Evolutionary conservation across 345 rosid species (phyloP).

Genomic region (Camelina laxa): DNA sequence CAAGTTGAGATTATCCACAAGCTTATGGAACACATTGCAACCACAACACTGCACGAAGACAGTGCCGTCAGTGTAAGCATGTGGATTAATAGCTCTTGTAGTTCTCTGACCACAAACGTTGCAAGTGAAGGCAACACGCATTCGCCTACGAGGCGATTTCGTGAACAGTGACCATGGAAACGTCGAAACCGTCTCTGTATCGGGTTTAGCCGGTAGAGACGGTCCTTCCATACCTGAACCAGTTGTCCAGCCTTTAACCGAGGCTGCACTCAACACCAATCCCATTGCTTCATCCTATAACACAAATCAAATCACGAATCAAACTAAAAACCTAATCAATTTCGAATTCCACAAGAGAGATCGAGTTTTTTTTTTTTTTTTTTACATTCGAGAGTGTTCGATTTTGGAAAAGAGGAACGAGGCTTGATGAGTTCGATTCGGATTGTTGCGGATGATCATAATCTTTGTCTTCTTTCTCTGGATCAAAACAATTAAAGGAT

Average conservation of each 20-base stretch:
- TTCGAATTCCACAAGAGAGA: conserved; percentile 4
- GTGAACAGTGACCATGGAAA: conserved; percentile 95
- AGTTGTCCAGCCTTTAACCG: conserved; percentile 91
- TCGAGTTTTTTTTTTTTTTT: neutral
- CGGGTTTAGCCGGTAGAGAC: conserved; percentile 60
- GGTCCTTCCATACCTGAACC: conserved; percentile 98
- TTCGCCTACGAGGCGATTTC: conserved; percentile 85
- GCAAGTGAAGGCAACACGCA: conserved; percentile 97
- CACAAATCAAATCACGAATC: neutral
- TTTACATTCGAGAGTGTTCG: conserved; percentile 64
- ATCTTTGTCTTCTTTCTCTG: conserved; percentile 59
- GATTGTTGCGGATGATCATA: conserved; percentile 62
- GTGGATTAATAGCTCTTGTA: conserved; percentile 87
- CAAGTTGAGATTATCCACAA: conserved; percentile 91
- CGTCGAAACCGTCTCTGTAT: conserved; percentile 67
- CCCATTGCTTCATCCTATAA: conserved; percentile 87
- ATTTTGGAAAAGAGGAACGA: conserved; percentile 66
- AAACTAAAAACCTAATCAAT: neutral
- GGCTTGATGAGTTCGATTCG: conserved; percentile 58
- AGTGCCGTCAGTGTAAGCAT: conserved; percentile 92
- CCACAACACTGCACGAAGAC: conserved; percentile 99
- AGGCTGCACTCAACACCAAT: conserved; percentile 77
- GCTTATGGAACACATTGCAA: conserved; percentile 90
- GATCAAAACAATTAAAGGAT: neutral
- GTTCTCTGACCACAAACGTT: conserved; percentile 91